phyloP scores from a whole-genome alignment of 2,329 filamentous ascomycete genomes.

The Golovinomyces cichoracearum region DNA sequence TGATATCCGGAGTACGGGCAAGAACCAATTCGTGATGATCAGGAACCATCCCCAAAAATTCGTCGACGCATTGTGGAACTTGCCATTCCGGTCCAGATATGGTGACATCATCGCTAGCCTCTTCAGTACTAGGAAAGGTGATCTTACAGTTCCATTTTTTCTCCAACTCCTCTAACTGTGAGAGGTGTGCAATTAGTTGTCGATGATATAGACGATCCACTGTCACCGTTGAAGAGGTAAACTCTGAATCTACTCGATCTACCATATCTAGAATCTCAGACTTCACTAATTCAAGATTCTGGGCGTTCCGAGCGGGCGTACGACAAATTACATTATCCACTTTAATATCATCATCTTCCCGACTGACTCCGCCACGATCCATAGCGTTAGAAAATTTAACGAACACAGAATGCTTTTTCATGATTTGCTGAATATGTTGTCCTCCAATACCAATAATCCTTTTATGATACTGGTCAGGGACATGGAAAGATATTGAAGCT shows the following conservation, averaged over 20 bases:
- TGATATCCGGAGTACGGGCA: conserved; percentile 46
- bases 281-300: conserved; percentile 90
- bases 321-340: conserved; percentile 98
- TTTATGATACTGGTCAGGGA: conserved; percentile 97
- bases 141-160: conserved; percentile 99
- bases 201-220: conserved; percentile 91
- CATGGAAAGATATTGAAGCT: conserved; percentile 94
- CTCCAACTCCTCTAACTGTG: conserved; percentile 79
- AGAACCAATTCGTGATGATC: conserved; percentile 83
- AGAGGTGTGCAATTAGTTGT: conserved; percentile 66
- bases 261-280: conserved; percentile 99
- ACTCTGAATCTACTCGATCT: conserved; percentile 64
- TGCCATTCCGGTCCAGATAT: conserved; percentile 96
- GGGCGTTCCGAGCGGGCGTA: conserved; percentile 84
- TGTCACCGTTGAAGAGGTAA: conserved; percentile 76
- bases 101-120: conserved; percentile 84
- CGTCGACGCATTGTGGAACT: conserved; percentile 87
- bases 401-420: conserved; percentile 99
- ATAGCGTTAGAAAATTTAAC: conserved; percentile 99
- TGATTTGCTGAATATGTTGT: conserved; percentile 96
- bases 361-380: conserved; percentile 73
- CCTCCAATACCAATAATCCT: conserved; percentile 96
- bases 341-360: conserved; percentile 93
- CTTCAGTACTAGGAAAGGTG: conserved; percentile 88
- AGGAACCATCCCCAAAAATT: conserved; percentile 91